Conservation (phyloP, 2,329 filamentous ascomycete genomes). For the Botrytis fabae region DNA sequence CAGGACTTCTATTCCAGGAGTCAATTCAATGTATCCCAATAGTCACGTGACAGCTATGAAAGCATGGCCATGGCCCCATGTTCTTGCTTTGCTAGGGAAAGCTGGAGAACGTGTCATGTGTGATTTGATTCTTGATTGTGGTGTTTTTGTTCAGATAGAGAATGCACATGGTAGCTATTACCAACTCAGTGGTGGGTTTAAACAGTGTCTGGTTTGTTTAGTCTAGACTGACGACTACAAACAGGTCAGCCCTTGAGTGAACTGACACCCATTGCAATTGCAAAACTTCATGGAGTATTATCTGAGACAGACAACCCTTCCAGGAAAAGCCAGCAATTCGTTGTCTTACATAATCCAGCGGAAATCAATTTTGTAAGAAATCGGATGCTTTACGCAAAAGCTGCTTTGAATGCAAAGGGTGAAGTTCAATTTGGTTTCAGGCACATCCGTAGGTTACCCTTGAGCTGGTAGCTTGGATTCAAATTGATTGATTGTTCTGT, state of each 20-base stretch:
- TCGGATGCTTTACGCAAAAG: slow-evolving; percentile 82
- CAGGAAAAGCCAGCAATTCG: background rate
- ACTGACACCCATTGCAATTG: slow-evolving; percentile 30
- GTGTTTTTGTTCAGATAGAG: slow-evolving; percentile 68
- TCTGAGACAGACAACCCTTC: background rate
- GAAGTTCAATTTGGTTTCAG: slow-evolving; percentile 71
- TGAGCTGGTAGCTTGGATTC: slow-evolving; percentile 25
- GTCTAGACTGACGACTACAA: slow-evolving; percentile 23
- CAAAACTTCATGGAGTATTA: background rate
- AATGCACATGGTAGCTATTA: slow-evolving; percentile 65
- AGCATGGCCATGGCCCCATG: slow-evolving; percentile 68
- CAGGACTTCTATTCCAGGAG: slow-evolving; percentile 59
- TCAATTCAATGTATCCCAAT: slow-evolving; percentile 67
- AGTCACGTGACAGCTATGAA: slow-evolving; percentile 69
- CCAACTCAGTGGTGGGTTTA: slow-evolving; percentile 71
- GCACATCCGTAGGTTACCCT: slow-evolving; percentile 67
- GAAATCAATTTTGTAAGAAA: slow-evolving; percentile 75
- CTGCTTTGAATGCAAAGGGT: slow-evolving; percentile 67
- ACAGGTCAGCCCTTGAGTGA: slow-evolving; percentile 38
- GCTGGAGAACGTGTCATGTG: slow-evolving; percentile 77
- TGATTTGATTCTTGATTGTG: slow-evolving; percentile 72
- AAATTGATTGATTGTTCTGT: slow-evolving; percentile 30
- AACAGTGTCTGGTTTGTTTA: slow-evolving; percentile 11
- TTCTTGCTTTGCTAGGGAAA: slow-evolving; percentile 72
- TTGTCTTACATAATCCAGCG: slow-evolving; percentile 45